phyloP scores from a whole-genome alignment of 768 basidiomycete genomes.

The Amanita pseudoporphyria region DNA sequence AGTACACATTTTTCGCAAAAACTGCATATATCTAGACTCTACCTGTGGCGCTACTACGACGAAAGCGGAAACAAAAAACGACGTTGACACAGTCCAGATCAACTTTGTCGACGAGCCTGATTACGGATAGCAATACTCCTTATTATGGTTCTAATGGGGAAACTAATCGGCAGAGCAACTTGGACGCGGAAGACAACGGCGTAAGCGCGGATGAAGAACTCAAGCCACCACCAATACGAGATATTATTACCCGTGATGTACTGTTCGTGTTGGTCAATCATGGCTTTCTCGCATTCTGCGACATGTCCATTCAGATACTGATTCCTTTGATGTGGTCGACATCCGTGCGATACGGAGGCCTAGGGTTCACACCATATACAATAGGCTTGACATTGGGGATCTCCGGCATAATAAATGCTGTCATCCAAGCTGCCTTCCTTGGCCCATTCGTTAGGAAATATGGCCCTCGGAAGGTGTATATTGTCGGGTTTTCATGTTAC shows the following conservation, averaged over 20 bases:
- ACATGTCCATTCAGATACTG: background rate
- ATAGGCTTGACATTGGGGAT: conserved; percentile 45
- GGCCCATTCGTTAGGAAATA: conserved; percentile 32
- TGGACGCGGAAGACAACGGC: background rate
- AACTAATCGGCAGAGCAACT: background rate
- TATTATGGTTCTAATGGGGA: background rate
- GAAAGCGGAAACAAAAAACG: background rate
- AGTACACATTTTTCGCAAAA: too few species aligned
- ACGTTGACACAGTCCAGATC: background rate
- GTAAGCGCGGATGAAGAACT: background rate
- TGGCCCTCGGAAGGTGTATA: conserved; percentile 33
- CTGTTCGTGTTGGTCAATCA: background rate
- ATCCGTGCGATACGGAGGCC: conserved; percentile 44
- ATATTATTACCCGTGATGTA: background rate
- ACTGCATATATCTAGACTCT: too few species aligned
- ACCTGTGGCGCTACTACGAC: background rate
- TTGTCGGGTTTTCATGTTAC: conserved; percentile 17
- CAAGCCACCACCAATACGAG: background rate
- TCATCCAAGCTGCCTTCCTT: conserved; percentile 42
- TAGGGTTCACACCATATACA: conserved; percentile 39
- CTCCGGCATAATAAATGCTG: conserved; percentile 41
- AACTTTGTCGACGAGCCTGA: background rate
- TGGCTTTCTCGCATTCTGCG: background rate
- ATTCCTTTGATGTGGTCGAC: conserved; percentile 31
- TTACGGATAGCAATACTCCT: background rate